Base-by-base conservation (phyloP, 139 green algal species). In the Coelastrella sp. region DNA sequence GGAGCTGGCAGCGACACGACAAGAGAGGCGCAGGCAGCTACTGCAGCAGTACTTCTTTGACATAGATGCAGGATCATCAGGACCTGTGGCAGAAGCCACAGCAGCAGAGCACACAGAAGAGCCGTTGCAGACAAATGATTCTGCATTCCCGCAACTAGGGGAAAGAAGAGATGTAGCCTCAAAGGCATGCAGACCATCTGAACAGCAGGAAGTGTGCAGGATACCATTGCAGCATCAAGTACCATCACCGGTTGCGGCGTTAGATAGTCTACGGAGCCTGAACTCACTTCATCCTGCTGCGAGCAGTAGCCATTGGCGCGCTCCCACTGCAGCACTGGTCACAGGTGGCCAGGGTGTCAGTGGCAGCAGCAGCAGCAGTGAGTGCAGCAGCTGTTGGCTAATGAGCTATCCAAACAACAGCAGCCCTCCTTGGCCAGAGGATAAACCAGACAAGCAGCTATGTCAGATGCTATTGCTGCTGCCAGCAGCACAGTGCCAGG, bases 21-120 rank as follows among this genome's bases (percentile, higher is more conserved):
- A 94, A 63, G 94, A 97, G 91, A 91, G 93, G 0, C 78, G 93
- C 0, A 87, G 94, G n/a, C 76, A 87, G 57, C 94, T 98, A 25
- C 65, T 91, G 11, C 27, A 85, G 6, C 82, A 94, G 66, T 97
- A 98, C 92, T 89, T 91, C 73, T 98, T 97, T 82, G 94, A 98
- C 92, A 94, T 96, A 15, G 87, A 94, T 24, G 89, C 74, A 49
- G 35, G 35, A 49, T 49, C 35, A 49, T 20, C 12, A 8, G 15
- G 20, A 81, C 8, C 58, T 35, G 15, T 17, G 66, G 22, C 78
- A 89, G 66, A n/a, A 88, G 81, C 27, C 20, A 15, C 65, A 83
- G 20, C 12, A 57, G n/a, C 17, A 84, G 88, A 73, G 10, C 70
- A 85, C 74, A 79, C 63, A 80, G 66, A 19, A 81, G 17, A 78